Conservation (phyloP, 306 rosid species). For the Prunus padus region DNA sequence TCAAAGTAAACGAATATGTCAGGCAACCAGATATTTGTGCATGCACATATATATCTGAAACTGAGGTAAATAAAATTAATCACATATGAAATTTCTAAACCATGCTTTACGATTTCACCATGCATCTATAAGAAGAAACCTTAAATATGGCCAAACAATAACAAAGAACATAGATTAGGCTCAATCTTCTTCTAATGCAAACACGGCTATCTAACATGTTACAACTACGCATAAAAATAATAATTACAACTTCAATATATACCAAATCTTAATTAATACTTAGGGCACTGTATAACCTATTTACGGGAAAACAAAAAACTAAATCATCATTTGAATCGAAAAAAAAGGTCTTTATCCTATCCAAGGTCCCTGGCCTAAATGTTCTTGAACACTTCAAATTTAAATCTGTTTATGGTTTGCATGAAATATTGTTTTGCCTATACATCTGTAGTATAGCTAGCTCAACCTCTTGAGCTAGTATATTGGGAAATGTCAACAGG, state of each 20-base stretch:
- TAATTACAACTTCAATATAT: neutral
- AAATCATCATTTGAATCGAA: neutral
- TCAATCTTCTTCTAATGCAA: neutral
- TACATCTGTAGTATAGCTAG: neutral
- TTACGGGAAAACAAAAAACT: neutral
- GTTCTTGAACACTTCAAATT: too few relatives aligned
- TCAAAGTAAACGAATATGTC: constrained; percentile 22
- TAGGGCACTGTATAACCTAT: neutral
- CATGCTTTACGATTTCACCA: too few relatives aligned
- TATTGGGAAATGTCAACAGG: constrained; percentile 1
- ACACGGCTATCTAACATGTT: neutral
- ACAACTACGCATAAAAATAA: neutral
- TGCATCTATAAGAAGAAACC: neutral
- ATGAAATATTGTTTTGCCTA: neutral
- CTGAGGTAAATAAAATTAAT: neutral
- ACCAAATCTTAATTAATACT: neutral
- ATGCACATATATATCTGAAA: neutral
- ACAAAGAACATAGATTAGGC: neutral
- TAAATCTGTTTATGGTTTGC: neutral
- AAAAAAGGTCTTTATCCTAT: neutral
- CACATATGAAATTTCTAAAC: neutral
- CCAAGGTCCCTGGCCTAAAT: neutral
- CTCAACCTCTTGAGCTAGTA: neutral
- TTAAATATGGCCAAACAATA: neutral
- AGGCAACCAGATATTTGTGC: constrained; percentile 2